Conservation (phyloP, 2,329 filamentous ascomycete genomes). For the Fusarium temperatum region DNA sequence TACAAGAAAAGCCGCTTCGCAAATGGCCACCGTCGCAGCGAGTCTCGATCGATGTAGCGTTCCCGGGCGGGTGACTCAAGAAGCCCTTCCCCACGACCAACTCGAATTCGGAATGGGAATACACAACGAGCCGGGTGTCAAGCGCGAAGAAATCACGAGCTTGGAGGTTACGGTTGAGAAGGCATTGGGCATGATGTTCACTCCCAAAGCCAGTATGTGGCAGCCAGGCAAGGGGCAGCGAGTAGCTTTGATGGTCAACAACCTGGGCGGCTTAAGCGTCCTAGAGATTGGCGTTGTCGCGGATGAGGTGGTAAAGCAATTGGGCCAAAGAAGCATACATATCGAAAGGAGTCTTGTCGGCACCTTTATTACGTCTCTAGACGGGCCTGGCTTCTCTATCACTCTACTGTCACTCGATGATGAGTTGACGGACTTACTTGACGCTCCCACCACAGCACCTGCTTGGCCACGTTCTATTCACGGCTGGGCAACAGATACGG, state of each 20-base stretch:
- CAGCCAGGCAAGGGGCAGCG: conserved; percentile 27
- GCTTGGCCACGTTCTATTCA: conserved; percentile 39
- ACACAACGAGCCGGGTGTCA: conserved; percentile 41
- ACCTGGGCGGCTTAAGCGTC: conserved; percentile 37
- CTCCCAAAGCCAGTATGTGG: conserved; percentile 36
- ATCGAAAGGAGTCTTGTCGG: conserved; percentile 35
- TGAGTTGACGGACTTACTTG: conserved; percentile 31
- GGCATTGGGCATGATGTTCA: conserved; percentile 35
- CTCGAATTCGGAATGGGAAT: conserved; percentile 42
- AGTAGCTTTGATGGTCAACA: conserved; percentile 38
- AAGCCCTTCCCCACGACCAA: conserved; percentile 27
- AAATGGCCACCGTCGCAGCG: conserved; percentile 39
- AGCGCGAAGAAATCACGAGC: conserved; percentile 24
- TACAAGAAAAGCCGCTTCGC: conserved; percentile 31
- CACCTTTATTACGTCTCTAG: conserved; percentile 37
- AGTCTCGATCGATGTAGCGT: conserved; percentile 40
- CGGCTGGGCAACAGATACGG: conserved; percentile 27
- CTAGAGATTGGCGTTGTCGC: conserved; percentile 38
- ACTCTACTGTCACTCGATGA: conserved; percentile 35
- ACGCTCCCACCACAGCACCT: conserved; percentile 35
- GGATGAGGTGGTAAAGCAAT: conserved; percentile 35
- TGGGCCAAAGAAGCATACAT: neutral
- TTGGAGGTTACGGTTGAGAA: conserved; percentile 32
- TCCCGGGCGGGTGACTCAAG: conserved; percentile 32
- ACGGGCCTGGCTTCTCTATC: conserved; percentile 38